Base-by-base conservation (phyloP, 495 filamentous ascomycete species). In the Aspergillus conjunctus region DNA sequence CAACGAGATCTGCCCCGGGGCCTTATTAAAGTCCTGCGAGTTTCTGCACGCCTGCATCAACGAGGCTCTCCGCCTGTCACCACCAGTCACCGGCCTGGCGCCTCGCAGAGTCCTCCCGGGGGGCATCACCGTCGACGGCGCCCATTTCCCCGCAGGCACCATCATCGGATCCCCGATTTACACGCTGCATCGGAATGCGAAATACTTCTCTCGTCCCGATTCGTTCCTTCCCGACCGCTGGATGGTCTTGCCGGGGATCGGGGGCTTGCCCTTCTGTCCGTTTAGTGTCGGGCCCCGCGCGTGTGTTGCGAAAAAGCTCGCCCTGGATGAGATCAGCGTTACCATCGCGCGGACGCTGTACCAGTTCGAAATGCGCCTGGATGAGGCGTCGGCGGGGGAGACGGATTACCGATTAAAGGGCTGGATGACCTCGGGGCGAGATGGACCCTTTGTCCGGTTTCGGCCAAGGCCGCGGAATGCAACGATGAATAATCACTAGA, bases 21-120 rank as follows among this genome's bases (percentile, higher is more conserved):
- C 33, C 3, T 6, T 14, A 44, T 20, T 49, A 22, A 80, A 60
- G n/a, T 54, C 57, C 4, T 81, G 74, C 60, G 30, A 62, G 15
- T 66, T 64, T 39, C 56, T 70, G 9, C 63, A 59, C 15, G 68
- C 68, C 10, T 83, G 87, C 72, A 85, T 91, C 67, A 88, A 92
- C 68, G 90, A 92, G 62, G 77, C 87, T 7, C 83, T 92, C 80
- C 85, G 90, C 46, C 75, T 92, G 57, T 81, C 83, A 0, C 89
- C 89, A n/a, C 80, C 87, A 0, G 87, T 91, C 8, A 74, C 81
- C 32, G 83, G 82, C 14, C 71, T 82, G 1, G 69, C 89, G 0
- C 85, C 87, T 1, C 83, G 89, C 37, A 76, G 83, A 61, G 87
- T 91, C 6, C 77, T 86, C 3, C 55, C 76, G 0, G 88, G 87